phyloP scores from a whole-genome alignment of 768 basidiomycete genomes.

The Albatrellus ellisii region DNA sequence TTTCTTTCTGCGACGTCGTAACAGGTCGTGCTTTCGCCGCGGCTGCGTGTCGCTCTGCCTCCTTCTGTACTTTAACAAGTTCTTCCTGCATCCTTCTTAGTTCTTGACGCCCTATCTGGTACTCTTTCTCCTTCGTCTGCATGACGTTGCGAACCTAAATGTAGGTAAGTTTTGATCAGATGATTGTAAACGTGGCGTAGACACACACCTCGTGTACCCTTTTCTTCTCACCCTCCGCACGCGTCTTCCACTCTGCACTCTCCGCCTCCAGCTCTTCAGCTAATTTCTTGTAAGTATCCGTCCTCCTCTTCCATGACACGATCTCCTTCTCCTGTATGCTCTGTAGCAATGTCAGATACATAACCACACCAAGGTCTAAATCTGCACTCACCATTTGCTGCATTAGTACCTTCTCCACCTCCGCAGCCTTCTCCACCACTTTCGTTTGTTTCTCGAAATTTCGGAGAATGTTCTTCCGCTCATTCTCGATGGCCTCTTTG shows the following conservation, averaged over 20 bases:
- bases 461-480: slow-evolving; percentile 51
- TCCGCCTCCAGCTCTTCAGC: slow-evolving; percentile 18
- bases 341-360: not conserved
- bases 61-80: slow-evolving; percentile 4
- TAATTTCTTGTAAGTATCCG: not conserved
- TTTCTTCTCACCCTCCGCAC: slow-evolving; percentile 17
- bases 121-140: slow-evolving; percentile 20
- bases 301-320: not conserved
- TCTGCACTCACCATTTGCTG: slow-evolving; percentile 42
- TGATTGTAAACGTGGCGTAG: not conserved
- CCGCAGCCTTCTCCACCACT: slow-evolving; percentile 51
- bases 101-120: slow-evolving; percentile 22
- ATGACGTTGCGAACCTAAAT: not conserved
- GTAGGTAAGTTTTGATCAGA: slow-evolving; percentile 8
- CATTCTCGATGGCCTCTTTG: slow-evolving; percentile 70
- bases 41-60: slow-evolving; percentile 32
- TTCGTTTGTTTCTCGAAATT: slow-evolving; percentile 45
- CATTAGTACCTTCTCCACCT: slow-evolving; percentile 46
- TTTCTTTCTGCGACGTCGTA: slow-evolving; percentile 18
- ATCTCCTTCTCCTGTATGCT: not conserved
- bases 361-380: not conserved
- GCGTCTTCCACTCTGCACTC: slow-evolving; percentile 19
- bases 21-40: slow-evolving; percentile 19
- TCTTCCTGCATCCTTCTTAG: slow-evolving; percentile 2
- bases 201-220: slow-evolving; percentile 19